Evolutionary conservation across 1,284 basidiomycete genomes (phyloP).

Genomic region (Coniferiporia weirii): DNA sequence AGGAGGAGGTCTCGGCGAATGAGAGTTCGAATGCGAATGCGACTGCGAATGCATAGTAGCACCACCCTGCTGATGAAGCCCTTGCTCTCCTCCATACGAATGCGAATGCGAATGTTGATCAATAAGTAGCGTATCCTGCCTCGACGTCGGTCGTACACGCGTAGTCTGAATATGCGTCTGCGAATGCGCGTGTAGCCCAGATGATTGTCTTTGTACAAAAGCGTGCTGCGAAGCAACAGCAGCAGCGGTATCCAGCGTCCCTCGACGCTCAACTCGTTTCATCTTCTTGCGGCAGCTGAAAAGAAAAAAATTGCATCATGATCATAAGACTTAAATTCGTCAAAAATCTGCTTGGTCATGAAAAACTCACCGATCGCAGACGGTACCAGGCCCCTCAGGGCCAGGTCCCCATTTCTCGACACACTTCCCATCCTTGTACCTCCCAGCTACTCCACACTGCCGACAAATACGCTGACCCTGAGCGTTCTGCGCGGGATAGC

Average conservation of each 20-base stretch:
- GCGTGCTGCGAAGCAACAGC: conserved; percentile 26
- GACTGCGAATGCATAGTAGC: neutral
- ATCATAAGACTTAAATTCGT: conserved; percentile 2
- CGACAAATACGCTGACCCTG: conserved; percentile 68
- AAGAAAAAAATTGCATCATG: neutral
- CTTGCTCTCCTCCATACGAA: neutral
- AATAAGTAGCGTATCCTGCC: neutral
- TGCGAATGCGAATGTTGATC: neutral
- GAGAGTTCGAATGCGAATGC: too few relatives aligned
- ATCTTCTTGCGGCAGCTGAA: conserved; percentile 82
- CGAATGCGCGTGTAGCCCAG: neutral
- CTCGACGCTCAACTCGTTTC: conserved; percentile 74
- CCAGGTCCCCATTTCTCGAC: conserved; percentile 86
- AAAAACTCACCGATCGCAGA: conserved; percentile 60
- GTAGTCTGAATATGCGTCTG: neutral
- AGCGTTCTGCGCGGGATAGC: conserved; percentile 52
- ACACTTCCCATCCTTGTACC: conserved; percentile 81
- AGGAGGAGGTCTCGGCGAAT: neutral
- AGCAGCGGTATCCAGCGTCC: conserved; percentile 44
- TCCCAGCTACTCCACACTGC: conserved; percentile 60
- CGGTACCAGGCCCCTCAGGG: conserved; percentile 75
- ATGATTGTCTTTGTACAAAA: conserved; percentile 10
- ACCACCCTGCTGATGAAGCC: neutral
- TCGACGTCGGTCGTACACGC: neutral
- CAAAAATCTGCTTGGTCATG: conserved; percentile 14